Base-by-base conservation (phyloP, 1,139 yeast species). In the Taphrina wiesneri region DNA sequence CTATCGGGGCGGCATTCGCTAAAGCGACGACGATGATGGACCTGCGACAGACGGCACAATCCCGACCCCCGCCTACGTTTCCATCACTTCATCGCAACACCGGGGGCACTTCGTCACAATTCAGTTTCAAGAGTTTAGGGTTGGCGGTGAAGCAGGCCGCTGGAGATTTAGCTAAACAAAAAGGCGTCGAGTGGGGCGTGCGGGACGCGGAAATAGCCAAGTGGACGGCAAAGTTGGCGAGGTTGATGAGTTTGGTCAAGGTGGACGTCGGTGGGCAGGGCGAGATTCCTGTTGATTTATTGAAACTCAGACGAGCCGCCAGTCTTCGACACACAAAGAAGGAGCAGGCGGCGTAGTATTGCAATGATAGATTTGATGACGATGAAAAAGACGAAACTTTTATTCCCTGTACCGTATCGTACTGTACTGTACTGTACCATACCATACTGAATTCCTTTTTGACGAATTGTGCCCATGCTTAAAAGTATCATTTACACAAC, bases 101-200 rank as follows among this genome's bases (percentile, higher is more conserved):
- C 11, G 34, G 34, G 6, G 39, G 28, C 17, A 32, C 54, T 51
- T 17, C 52, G 41, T 15, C 49, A 25, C 54, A 30, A 19, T 60
- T 54, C 34, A 49, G 57, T 25, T 43, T 60, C 47, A 52, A 45
- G 17, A 34, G 54, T 21, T 43, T 60, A 17, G 64, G 64, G 7
- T 13, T 53, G 23, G 56, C 64, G 2, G 51, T 60, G 43, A 36
- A 49, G 23, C 64, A 60, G 30, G 64, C 64, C 17, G 64, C 64
- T 3, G 64, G 64, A 7, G 64, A 60, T 30, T n/a, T 60, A 28
- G 64, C 64, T 5, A 60, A 60, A 32, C 64, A 60, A 51, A 60
- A 60, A 32, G 51, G 64, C 21, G 64, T 60, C 28, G 56, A 60
- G 57, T 60, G 64, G 64, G 64, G 56, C 32, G 57, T 60, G n/a